Conservation (phyloP, 768 basidiomycete species). For the Tylopilus rubrobrunneus region DNA sequence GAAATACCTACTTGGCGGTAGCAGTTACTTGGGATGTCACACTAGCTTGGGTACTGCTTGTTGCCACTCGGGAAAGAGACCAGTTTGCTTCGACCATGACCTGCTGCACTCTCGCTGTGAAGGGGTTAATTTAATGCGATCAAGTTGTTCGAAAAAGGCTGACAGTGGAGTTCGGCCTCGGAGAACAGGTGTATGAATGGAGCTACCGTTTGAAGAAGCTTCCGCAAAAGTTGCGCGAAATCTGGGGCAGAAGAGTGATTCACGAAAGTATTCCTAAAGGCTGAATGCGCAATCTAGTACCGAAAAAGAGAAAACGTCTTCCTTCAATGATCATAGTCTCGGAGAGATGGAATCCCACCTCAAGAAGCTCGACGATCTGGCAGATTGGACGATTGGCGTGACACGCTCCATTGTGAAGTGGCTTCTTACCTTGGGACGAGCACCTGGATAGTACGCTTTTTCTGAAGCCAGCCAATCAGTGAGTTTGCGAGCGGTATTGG, state of each 20-base stretch:
- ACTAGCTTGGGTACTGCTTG: not conserved
- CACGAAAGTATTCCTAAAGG: conserved; percentile 13
- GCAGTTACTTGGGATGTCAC: not conserved
- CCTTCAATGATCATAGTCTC: not conserved
- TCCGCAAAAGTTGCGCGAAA: conserved; percentile 9
- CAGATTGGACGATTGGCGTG: not conserved
- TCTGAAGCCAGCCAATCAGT: conserved; percentile 42
- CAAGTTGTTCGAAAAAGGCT: not conserved
- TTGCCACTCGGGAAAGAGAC: not conserved
- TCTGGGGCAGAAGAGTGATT: conserved; percentile 1
- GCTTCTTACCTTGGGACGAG: conserved; percentile 43
- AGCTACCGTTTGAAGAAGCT: conserved; percentile 17
- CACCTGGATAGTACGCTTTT: conserved; percentile 50
- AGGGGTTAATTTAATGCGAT: not conserved
- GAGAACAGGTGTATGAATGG: conserved; percentile 21
- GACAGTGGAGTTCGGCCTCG: conserved; percentile 24
- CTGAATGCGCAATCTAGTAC: conserved; percentile 19
- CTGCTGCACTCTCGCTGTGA: conserved; percentile 19
- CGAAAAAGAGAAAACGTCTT: not conserved
- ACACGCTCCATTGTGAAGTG: not conserved
- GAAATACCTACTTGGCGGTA: conserved; percentile 11
- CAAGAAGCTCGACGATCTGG: conserved; percentile 49
- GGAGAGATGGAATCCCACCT: conserved; percentile 32
- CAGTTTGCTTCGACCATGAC: conserved; percentile 11
- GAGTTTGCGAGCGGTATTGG: conserved; percentile 33